A percentile compares a stretch with the other conserved stretches of the same genome.
phyloP scores from a whole-genome alignment of 2,329 filamentous ascomycete genomes.

The Alternaria conjuncta region DNA sequence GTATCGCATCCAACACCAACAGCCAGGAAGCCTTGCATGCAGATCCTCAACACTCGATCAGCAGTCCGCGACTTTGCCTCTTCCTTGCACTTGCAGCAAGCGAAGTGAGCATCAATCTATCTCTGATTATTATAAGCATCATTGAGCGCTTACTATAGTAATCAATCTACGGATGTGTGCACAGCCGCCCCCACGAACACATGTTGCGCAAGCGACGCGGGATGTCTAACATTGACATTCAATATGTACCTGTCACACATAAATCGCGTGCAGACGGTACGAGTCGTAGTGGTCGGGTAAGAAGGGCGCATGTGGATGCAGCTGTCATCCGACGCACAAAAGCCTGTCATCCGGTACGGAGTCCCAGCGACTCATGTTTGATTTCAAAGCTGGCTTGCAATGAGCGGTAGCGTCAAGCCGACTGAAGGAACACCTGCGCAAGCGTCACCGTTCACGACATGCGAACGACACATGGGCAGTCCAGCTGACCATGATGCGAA shows the following conservation, averaged over 20 bases:
- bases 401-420: background rate
- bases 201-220: background rate
- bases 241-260: conserved; percentile 2
- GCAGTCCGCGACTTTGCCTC: background rate
- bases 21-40: background rate
- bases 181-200: conserved; percentile 2
- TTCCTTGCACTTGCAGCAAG: background rate
- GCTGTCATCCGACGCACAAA: background rate
- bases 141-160: conserved; percentile 4
- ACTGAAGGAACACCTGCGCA: conserved; percentile 2
- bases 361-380: background rate
- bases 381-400: background rate
- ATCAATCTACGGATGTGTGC: conserved; percentile 6
- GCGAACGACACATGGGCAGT: conserved; percentile 9
- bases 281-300: background rate
- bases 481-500: background rate
- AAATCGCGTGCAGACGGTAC: background rate
- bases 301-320: background rate
- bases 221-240: background rate
- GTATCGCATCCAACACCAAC: background rate
- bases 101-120: conserved; percentile 1
- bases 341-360: background rate
- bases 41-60: background rate
- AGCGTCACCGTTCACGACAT: conserved; percentile 12
- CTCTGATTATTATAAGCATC: conserved; percentile 1